phyloP scores from a whole-genome alignment of 495 filamentous ascomycete genomes.

The Penicillium ochrochloron region DNA sequence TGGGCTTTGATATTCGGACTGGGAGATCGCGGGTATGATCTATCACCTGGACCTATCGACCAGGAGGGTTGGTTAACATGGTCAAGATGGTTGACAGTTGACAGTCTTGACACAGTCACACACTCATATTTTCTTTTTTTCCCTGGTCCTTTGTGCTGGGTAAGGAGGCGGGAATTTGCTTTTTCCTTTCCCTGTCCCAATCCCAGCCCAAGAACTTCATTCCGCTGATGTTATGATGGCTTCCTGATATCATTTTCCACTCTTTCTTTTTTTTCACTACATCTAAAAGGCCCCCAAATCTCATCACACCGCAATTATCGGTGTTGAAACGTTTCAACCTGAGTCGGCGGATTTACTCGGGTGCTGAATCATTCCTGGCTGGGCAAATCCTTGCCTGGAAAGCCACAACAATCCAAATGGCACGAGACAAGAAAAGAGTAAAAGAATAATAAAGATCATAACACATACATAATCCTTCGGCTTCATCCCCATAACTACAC shows the following conservation, averaged over 20 bases:
- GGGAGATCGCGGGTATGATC: constrained; percentile 12
- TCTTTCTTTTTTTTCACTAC: neutral
- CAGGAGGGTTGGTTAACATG: neutral
- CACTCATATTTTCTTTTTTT: constrained; percentile 5
- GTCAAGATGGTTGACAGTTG: no score
- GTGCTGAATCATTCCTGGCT: neutral
- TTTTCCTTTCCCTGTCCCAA: neutral
- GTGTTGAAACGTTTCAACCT: neutral
- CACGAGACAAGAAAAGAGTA: neutral
- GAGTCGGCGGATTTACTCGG: neutral
- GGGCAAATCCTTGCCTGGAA: neutral
- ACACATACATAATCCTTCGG: neutral
- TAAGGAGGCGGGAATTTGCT: neutral
- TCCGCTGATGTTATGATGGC: neutral
- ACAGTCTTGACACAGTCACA: no score
- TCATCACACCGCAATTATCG: constrained; percentile 2
- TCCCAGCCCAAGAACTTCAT: neutral
- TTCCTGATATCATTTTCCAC: neutral
- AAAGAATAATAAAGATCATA: neutral
- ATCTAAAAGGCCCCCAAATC: neutral
- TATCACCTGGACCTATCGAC: constrained; percentile 20
- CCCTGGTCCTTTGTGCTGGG: constrained; percentile 2
- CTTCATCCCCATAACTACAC: neutral
- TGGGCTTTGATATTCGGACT: neutral
- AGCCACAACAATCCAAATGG: neutral